These are phyloP conservation scores for Ajuga chamaepitys DNA, from an alignment of 257 asterid species.

Conservation along the genomic window DNA sequence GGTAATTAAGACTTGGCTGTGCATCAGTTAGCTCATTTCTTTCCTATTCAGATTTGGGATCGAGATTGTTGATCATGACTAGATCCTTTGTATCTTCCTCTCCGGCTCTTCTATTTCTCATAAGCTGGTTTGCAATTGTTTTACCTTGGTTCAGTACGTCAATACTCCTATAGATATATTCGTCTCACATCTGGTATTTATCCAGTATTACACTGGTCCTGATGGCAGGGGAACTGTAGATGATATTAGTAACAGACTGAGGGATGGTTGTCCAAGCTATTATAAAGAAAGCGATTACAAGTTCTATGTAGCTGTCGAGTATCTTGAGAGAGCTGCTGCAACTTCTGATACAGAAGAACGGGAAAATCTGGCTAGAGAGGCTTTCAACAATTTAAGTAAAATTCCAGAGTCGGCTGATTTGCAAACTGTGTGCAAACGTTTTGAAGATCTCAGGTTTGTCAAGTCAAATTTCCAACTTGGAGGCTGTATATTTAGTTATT, in stretches of 20 bases:
- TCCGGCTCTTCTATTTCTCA: background rate
- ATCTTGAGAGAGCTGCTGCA: slow-evolving; percentile 87
- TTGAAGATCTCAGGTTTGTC: slow-evolving; percentile 89
- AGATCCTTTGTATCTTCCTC: background rate
- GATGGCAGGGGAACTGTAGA: slow-evolving; percentile 98
- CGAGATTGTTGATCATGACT: background rate
- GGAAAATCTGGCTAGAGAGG: slow-evolving; percentile 82
- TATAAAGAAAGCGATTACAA: slow-evolving; percentile 88
- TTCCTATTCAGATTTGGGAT: background rate
- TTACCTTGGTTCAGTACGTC: slow-evolving; percentile 9
- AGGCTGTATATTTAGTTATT: slow-evolving; percentile 7
- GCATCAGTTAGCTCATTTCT: background rate
- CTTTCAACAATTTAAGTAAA: slow-evolving; percentile 73
- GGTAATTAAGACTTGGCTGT: slow-evolving; percentile 39
- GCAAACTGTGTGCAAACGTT: slow-evolving; percentile 83
- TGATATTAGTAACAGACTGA: slow-evolving; percentile 75
- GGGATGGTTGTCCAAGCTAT: slow-evolving; percentile 95
- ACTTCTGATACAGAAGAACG: slow-evolving; percentile 62
- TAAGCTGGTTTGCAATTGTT: slow-evolving; percentile 1
- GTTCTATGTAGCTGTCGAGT: slow-evolving; percentile 91
- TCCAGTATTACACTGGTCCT: slow-evolving; percentile 95
- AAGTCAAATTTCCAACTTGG: slow-evolving; percentile 5
- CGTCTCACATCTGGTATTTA: slow-evolving; percentile 25
- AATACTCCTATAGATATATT: slow-evolving; percentile 3
- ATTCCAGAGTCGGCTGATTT: slow-evolving; percentile 90